Conservation (phyloP, 495 filamentous ascomycete genomes). For the Hypoxylon rickii region DNA sequence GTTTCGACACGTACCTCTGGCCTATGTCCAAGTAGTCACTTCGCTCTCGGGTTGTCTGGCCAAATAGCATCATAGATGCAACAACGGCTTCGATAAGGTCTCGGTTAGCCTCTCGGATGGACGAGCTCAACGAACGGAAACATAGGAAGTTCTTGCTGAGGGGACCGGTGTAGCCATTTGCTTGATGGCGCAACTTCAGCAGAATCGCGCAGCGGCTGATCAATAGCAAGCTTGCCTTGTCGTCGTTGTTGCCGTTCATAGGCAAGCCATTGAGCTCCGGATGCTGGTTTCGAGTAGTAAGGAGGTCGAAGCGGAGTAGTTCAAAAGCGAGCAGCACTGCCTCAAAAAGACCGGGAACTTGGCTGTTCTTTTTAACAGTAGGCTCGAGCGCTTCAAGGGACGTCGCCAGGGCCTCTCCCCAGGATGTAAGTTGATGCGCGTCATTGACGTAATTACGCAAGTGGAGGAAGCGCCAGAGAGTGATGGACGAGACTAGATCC, state of each 20-base stretch:
- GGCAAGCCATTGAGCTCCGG: conserved; percentile 56
- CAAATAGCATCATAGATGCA: conserved; percentile 77
- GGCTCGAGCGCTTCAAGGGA: conserved; percentile 65
- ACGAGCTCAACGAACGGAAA: conserved; percentile 80
- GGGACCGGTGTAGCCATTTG: conserved; percentile 91
- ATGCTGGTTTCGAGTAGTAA: conserved; percentile 67
- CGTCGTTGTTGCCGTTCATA: conserved; percentile 53
- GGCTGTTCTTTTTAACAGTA: conserved; percentile 64
- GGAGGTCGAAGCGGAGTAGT: conserved; percentile 71
- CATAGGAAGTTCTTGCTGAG: conserved; percentile 86
- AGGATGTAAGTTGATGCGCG: conserved; percentile 77
- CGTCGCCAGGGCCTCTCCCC: conserved; percentile 78
- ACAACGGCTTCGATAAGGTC: conserved; percentile 82
- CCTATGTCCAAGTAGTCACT: conserved; percentile 72
- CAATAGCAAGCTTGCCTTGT: conserved; percentile 73
- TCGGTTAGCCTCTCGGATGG: conserved; percentile 75
- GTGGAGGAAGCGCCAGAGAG: conserved; percentile 86
- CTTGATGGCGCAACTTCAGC: conserved; percentile 77
- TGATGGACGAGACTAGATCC: conserved; percentile 76
- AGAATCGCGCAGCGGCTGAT: conserved; percentile 85
- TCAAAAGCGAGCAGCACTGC: conserved; percentile 73
- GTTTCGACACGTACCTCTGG: conserved; percentile 61
- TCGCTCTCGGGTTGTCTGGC: conserved; percentile 71
- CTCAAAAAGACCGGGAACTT: conserved; percentile 48
- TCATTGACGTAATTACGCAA: conserved; percentile 82